Evolutionary conservation across 73 alveolate species (phyloP).

Genomic region (Halteria grandinella): DNA sequence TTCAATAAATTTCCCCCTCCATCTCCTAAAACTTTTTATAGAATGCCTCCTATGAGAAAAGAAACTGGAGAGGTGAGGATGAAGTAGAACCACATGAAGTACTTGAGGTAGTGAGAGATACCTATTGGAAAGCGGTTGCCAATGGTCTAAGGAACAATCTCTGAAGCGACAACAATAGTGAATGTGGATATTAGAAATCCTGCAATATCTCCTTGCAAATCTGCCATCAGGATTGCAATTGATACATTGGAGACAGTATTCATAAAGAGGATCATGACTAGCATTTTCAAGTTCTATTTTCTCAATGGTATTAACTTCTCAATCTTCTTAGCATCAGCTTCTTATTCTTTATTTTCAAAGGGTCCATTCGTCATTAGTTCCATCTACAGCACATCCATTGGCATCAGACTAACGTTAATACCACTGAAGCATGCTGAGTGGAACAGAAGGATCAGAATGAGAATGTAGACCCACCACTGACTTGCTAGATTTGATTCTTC

Average conservation of each 20-base stretch:
- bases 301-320: slow-evolving; percentile 68
- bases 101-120: slow-evolving; percentile 36
- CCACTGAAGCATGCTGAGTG: slow-evolving; percentile 71
- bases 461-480: slow-evolving; percentile 6
- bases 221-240: slow-evolving; percentile 60
- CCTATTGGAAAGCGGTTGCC: slow-evolving; percentile 70
- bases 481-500: too few relatives aligned
- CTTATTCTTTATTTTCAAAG: slow-evolving; percentile 53
- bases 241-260: slow-evolving; percentile 70
- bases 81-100: slow-evolving; percentile 23
- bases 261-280: slow-evolving; percentile 66
- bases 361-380: slow-evolving; percentile 73
- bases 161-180: slow-evolving; percentile 72
- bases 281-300: slow-evolving; percentile 64
- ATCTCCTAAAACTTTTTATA: slow-evolving; percentile 72
- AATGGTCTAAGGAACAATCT: slow-evolving; percentile 77
- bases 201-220: slow-evolving; percentile 22
- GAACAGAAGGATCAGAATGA: not conserved
- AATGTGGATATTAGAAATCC: slow-evolving; percentile 64
- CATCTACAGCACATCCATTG: slow-evolving; percentile 62
- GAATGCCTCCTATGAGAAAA: slow-evolving; percentile 65
- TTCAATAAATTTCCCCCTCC: slow-evolving; percentile 45
- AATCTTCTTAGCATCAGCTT: slow-evolving; percentile 52
- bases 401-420: slow-evolving; percentile 74
- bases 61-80: slow-evolving; percentile 28